Percentiles rank a stretch among this genome's conserved stretches.
Conservation (phyloP, 108 stramenopile species). For the Fragilariopsis cylindrus region DNA sequence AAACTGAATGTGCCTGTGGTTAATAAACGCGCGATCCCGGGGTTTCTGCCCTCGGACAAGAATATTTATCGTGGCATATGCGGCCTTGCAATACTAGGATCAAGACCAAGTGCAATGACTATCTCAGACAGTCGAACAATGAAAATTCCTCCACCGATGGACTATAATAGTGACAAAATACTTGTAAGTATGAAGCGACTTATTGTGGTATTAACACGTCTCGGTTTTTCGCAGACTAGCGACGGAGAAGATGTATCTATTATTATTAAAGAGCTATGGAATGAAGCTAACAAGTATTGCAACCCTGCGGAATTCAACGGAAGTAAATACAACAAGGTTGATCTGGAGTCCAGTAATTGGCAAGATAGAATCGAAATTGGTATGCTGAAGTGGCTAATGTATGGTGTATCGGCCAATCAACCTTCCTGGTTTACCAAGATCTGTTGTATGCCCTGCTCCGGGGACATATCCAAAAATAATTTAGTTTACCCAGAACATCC, state of each 20-base stretch:
- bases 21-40: slow-evolving; percentile 78
- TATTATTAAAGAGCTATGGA: slow-evolving; percentile 52
- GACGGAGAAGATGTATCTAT: slow-evolving; percentile 26
- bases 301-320: neutral
- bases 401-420: slow-evolving; percentile 70
- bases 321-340: slow-evolving; percentile 16
- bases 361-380: slow-evolving; percentile 72
- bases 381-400: slow-evolving; percentile 68
- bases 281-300: slow-evolving; percentile 39
- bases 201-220: slow-evolving; percentile 41
- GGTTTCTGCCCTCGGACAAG: slow-evolving; percentile 72
- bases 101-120: slow-evolving; percentile 64
- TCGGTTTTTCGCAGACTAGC: slow-evolving; percentile 32
- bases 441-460: slow-evolving; percentile 69
- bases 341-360: slow-evolving; percentile 38
- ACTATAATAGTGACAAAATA: slow-evolving; percentile 55
- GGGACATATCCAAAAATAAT: slow-evolving; percentile 10
- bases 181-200: slow-evolving; percentile 72
- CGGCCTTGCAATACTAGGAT: slow-evolving; percentile 66
- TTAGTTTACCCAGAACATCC: slow-evolving; percentile 39
- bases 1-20: slow-evolving; percentile 54
- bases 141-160: slow-evolving; percentile 62
- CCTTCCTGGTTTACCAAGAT: slow-evolving; percentile 54
- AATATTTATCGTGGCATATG: slow-evolving; percentile 66
- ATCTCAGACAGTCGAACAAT: slow-evolving; percentile 65